Evolutionary conservation across 495 filamentous ascomycete genomes (phyloP), one percentile per base, ranked within the genome.

Genomic region (Lepraria neglecta): DNA sequence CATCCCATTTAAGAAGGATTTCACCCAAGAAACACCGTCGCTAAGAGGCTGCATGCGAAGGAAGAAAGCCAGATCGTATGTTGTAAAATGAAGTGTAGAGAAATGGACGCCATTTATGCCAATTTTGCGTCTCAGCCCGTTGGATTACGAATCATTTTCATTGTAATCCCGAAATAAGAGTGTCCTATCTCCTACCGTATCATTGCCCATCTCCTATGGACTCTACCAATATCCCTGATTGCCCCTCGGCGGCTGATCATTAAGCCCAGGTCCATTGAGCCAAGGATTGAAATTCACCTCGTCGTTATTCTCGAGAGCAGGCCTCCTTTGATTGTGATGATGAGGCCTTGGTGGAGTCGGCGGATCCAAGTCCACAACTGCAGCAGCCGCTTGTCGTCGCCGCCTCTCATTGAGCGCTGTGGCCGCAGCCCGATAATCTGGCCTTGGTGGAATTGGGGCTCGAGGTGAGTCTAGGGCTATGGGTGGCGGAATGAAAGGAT

Each of bases 161-260:
- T 12, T 10, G 35, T 38, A 7, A 1, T 7, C 35, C 35, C 12
- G 6, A 12, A 38, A 12, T 10, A 38, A 10, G 9, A 38, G 0
- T 38, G 35, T 38, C 35, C 12, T 12, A 1, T 38, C 35, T 38
- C 35, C 9, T 38, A 38, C 35, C 7, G 12, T 38, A 38, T 38
- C 9, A 7, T 7, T 7, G 35, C 12, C 35, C 12, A 12, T 38
- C 35, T 6, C 35, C 7, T 12, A 12, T 38, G 12, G 35, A 33
- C 31, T 19, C 51, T 31, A 54, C 6, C 31, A 54, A 2, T n/a
- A 33, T 12, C 51, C 51, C 15, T 54, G 51, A 54, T 54, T 35
- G 6, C 33, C 30, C 35, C 51, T 54, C 4, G 51, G 51, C 51
- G 51, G 30, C 21, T 35, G 28, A 54, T 51, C 47, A 51, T 54